These are phyloP conservation scores for Ceratocystis papillata DNA, from an alignment of 2,329 filamentous ascomycete species.

Conservation along the genomic window DNA sequence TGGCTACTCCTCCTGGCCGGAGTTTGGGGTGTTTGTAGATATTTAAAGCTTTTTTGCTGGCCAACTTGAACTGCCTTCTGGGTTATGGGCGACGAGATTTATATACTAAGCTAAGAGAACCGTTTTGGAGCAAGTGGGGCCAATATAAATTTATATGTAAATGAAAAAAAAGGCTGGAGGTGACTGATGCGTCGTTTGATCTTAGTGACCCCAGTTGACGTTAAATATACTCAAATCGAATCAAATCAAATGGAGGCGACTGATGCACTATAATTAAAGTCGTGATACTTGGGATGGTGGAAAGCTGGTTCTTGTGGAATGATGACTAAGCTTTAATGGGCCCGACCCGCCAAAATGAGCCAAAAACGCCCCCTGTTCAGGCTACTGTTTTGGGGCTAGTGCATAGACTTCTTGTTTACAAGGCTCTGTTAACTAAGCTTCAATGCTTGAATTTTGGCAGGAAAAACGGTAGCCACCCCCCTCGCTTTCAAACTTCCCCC, in stretches of 20 bases:
- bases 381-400: constrained; percentile 15
- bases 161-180: too few relatives aligned
- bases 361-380: not conserved
- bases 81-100: not conserved
- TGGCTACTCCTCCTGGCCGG: not conserved
- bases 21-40: not conserved
- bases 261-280: too few relatives aligned
- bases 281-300: too few relatives aligned
- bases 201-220: too few relatives aligned
- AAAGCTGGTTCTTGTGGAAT: not conserved
- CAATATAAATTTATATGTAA: too few relatives aligned
- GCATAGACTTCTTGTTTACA: constrained; percentile 18
- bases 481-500: constrained; percentile 22
- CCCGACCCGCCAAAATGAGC: not conserved
- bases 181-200: too few relatives aligned
- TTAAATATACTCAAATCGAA: too few relatives aligned
- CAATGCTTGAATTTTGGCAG: constrained; percentile 15
- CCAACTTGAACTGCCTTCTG: not conserved
- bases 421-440: constrained; percentile 15
- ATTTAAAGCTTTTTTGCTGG: not conserved
- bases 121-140: too few relatives aligned
- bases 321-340: constrained; percentile 7
- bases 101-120: too few relatives aligned
- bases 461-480: constrained; percentile 19
- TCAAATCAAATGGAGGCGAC: too few relatives aligned